Evolutionary conservation across 176 grass and related monocot genomes (phyloP).

Genomic region (Typha latifolia): DNA sequence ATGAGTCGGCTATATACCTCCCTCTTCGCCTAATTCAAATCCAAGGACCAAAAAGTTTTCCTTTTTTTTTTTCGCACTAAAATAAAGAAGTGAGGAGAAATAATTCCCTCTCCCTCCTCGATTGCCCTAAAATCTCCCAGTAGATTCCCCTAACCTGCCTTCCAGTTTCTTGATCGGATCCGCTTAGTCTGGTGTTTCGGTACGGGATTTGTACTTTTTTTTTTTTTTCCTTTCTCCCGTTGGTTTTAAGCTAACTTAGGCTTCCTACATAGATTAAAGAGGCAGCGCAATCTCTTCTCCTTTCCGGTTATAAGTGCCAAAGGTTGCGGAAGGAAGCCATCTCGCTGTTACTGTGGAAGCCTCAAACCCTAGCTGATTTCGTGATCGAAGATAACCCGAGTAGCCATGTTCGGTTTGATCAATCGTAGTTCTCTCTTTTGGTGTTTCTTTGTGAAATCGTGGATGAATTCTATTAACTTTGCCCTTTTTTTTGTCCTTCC

Average conservation of each 20-base stretch:
- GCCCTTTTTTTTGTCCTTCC: not conserved
- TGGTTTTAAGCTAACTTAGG: not conserved
- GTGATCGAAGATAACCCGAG: not conserved
- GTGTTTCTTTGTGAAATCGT: too few species aligned
- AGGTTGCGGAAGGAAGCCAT: not conserved
- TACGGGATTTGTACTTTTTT: too few species aligned
- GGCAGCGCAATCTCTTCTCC: not conserved
- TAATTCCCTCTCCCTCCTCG: not conserved
- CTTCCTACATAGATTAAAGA: not conserved
- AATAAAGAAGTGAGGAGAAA: too few species aligned
- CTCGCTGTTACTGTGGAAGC: not conserved
- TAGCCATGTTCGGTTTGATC: conserved; percentile 52
- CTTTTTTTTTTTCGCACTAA: too few species aligned
- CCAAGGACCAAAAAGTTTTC: too few species aligned
- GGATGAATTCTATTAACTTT: not conserved
- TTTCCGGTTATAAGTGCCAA: not conserved
- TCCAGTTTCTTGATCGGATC: not conserved
- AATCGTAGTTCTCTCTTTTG: conserved; percentile 18
- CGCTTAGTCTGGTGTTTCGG: not conserved
- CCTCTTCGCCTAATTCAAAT: too few species aligned
- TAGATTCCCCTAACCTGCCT: not conserved
- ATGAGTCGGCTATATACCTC: too few species aligned
- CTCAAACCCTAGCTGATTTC: not conserved
- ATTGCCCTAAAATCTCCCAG: not conserved
- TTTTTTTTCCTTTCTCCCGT: not conserved